phyloP scores from a whole-genome alignment of 495 filamentous ascomycete species.

The Trichoderma reesei region DNA sequence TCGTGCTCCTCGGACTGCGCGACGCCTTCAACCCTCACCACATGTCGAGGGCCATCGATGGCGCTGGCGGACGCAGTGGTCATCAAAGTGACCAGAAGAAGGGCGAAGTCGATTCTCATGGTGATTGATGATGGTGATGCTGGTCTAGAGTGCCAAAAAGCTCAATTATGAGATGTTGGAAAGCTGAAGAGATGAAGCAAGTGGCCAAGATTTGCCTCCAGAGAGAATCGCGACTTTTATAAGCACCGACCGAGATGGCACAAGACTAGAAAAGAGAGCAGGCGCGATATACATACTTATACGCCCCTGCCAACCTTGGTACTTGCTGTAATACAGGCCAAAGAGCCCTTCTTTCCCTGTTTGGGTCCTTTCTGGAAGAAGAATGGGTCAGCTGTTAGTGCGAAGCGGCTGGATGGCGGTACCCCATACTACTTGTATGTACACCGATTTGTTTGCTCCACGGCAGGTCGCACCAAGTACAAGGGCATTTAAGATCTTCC shows the following conservation, averaged over 20 bases:
- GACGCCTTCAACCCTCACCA: neutral
- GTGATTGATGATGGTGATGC: neutral
- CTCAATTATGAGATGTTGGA: neutral
- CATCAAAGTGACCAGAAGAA: neutral
- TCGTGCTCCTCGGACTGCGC: conserved; percentile 21
- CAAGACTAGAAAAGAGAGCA: neutral
- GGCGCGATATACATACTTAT: too few relatives aligned
- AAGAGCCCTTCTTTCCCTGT: too few relatives aligned
- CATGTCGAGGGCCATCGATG: neutral
- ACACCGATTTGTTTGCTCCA: too few relatives aligned
- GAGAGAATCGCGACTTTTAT: too few relatives aligned
- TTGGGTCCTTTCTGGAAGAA: too few relatives aligned
- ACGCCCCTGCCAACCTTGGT: too few relatives aligned
- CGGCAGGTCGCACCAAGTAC: too few relatives aligned
- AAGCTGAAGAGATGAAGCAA: neutral
- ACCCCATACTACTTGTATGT: too few relatives aligned
- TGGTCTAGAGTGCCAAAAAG: neutral
- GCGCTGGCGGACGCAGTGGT: neutral
- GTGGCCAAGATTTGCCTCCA: neutral
- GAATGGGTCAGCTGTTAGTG: too few relatives aligned
- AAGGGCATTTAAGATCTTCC: too few relatives aligned
- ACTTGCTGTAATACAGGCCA: too few relatives aligned
- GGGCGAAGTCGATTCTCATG: neutral
- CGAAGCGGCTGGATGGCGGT: too few relatives aligned
- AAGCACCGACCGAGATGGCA: neutral